Base-by-base conservation (phyloP, 176 grass and related monocot genomes). In the Avena atlantica region DNA sequence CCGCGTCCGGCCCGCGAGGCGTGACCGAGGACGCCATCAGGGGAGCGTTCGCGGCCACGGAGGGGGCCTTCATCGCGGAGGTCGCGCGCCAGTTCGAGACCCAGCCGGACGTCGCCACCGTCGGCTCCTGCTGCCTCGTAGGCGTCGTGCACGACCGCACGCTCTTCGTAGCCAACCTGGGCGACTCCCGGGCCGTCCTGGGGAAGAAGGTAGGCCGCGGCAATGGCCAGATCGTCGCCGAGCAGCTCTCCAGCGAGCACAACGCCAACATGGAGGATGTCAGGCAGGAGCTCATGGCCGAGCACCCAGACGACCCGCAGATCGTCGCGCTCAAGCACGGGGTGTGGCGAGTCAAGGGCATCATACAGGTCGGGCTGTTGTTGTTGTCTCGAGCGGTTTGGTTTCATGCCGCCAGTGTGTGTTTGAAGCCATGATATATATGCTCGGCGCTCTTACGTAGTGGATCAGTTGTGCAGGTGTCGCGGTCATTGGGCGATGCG, bases 281-380 rank as follows among this genome's bases (percentile, higher is more conserved):
- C 10, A 94, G 94, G 87, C 82, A 91, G 73, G 97, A 96, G 87
- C 89, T 99, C 80, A 74, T 89, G 83, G 88, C 89, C 11, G 71
- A 88, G 12, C 97, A 99, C 66, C 94, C 92, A 3, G 85, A 99
- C 64, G 97, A 99, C 71, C 90, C 90, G 0, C 87, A 91, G 60
- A 94, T 99, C 83, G 97, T 99, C 65, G 86, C 86, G 31, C 88
- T 94, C 61, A 96, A 99, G 77, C 97, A 96, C 84, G 97, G 92
- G 20, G 94, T 94, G 71, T 99, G 97, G 97, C 89, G 97, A 85
- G 79, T 99, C 4, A 99, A 96, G 71, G 94, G 94, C 85, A 93
- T 96, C 62, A 99, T 99, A 83, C 97, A 99, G 97, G 97, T 99
- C 17, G 12, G 53, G 34, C 27, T 79, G 86, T 44, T 86, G 86